Percentiles rank a stretch among this genome's conserved stretches.
Evolutionary conservation across 2,329 filamentous ascomycete species (phyloP).

Genomic region (Westerdykella ornata): DNA sequence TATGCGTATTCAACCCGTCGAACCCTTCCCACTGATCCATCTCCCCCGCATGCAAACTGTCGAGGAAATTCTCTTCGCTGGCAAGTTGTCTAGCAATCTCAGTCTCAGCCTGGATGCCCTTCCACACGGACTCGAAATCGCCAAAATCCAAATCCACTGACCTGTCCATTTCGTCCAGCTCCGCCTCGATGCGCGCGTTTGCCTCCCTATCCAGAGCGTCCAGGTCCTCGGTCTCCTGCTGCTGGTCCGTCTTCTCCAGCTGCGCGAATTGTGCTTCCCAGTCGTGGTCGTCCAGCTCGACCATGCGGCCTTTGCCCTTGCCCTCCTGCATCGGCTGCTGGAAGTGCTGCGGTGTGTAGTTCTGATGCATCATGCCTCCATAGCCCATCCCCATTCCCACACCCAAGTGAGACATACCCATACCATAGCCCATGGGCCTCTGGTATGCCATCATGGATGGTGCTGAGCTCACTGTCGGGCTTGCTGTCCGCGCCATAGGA

Average conservation of each 20-base stretch:
- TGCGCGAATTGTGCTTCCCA: conserved; percentile 97
- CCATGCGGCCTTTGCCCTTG: conserved; percentile 75
- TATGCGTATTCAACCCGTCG: conserved; percentile 62
- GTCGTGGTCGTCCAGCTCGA: conserved; percentile 85
- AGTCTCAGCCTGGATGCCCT: conserved; percentile 71
- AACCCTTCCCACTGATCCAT: conserved; percentile 75
- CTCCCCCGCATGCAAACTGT: conserved; percentile 59
- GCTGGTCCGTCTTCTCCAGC: conserved; percentile 63
- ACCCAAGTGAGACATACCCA: conserved; percentile 45
- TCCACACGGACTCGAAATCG: conserved; percentile 86
- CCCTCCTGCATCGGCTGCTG: conserved; percentile 48
- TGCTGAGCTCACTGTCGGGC: conserved; percentile 45
- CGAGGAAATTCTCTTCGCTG: conserved; percentile 57
- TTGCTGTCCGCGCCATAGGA: conserved; percentile 52
- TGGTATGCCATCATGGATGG: conserved; percentile 49
- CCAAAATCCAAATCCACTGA: conserved; percentile 67
- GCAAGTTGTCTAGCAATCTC: conserved; percentile 63
- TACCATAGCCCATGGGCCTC: conserved; percentile 43
- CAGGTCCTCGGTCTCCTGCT: conserved; percentile 43
- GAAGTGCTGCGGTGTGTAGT: conserved; percentile 41
- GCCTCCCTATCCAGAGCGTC: conserved; percentile 57
- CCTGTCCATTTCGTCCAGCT: conserved; percentile 85
- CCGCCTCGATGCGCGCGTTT: conserved; percentile 70
- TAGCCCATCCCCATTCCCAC: conserved; percentile 53
- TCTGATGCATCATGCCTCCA: conserved; percentile 41